These are phyloP conservation scores for Periconia sp. DNA, from an alignment of 2,329 filamentous ascomycete species.

Conservation along the genomic window DNA sequence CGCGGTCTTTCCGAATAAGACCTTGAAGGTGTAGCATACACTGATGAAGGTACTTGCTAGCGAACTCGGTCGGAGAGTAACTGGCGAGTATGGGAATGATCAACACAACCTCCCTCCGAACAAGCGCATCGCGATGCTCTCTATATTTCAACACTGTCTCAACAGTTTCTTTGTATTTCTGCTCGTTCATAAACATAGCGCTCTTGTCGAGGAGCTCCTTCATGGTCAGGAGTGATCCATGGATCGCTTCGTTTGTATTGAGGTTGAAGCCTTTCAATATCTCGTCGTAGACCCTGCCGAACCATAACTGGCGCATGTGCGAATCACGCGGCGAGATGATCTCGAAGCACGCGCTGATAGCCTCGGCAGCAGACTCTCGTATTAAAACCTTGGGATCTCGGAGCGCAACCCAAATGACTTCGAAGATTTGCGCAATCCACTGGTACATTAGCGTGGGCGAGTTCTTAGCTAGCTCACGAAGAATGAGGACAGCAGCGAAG, in stretches of 20 bases:
- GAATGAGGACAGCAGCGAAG: conserved; percentile 89
- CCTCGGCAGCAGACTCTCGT: conserved; percentile 87
- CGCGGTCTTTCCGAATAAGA: conserved; percentile 86
- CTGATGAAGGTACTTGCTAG: conserved; percentile 83
- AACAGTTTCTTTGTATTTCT: conserved; percentile 84
- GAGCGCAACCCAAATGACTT: conserved; percentile 94
- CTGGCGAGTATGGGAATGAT: conserved; percentile 92
- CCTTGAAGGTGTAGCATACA: conserved; percentile 97
- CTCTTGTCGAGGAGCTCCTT: conserved; percentile 93
- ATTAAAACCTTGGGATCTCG: conserved; percentile 91
- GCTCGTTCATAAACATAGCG: conserved; percentile 98
- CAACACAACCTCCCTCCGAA: conserved; percentile 86
- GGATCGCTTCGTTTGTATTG: conserved; percentile 83
- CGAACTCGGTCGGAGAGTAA: conserved; percentile 91
- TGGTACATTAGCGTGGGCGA: conserved; percentile 95
- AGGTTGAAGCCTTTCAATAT: conserved; percentile 76
- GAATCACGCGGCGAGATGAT: conserved; percentile 94
- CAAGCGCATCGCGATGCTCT: conserved; percentile 86
- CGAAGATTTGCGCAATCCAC: conserved; percentile 93
- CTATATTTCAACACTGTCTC: conserved; percentile 92
- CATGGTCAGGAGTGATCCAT: conserved; percentile 91
- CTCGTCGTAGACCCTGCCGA: conserved; percentile 89
- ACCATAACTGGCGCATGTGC: conserved; percentile 84
- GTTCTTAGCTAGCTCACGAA: conserved; percentile 88
- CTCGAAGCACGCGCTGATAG: conserved; percentile 92